Conservation (phyloP, 202 grass and related monocot genomes). For the Hordeum pubiflorum region DNA sequence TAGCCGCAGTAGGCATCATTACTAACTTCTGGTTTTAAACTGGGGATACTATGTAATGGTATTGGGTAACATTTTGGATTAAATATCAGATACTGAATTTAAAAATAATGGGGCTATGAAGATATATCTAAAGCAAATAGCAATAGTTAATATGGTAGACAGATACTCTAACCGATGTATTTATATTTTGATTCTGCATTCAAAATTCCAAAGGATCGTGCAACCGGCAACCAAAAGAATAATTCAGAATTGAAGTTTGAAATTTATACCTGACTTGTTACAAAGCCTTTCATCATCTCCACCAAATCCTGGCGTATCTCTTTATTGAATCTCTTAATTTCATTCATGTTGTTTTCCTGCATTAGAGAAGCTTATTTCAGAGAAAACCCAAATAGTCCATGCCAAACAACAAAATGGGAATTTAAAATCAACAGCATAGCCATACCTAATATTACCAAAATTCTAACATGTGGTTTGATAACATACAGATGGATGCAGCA, state of each 20-base stretch:
- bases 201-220: not conserved
- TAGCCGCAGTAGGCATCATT: not conserved
- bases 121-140: not conserved
- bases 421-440: slow-evolving; percentile 1
- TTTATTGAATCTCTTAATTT: slow-evolving; percentile 76
- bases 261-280: slow-evolving; percentile 66
- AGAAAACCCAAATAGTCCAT: not conserved
- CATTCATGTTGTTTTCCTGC: slow-evolving; percentile 85
- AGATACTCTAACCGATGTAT: not conserved
- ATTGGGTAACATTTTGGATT: not conserved
- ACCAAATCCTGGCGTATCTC: slow-evolving; percentile 62
- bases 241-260: not conserved
- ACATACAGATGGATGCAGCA: not conserved
- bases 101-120: not conserved
- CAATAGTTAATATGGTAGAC: not conserved
- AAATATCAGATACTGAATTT: not conserved
- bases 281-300: slow-evolving; percentile 82
- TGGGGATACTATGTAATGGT: not conserved
- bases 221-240: not conserved
- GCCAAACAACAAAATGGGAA: not conserved
- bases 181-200: slow-evolving; percentile 7
- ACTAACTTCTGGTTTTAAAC: not conserved
- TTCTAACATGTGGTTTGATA: not conserved
- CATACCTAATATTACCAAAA: not conserved
- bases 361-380: slow-evolving; percentile 15